These are phyloP conservation scores for Trichoderma endophyticum DNA, from an alignment of 2,329 filamentous ascomycete species.

Conservation along the genomic window DNA sequence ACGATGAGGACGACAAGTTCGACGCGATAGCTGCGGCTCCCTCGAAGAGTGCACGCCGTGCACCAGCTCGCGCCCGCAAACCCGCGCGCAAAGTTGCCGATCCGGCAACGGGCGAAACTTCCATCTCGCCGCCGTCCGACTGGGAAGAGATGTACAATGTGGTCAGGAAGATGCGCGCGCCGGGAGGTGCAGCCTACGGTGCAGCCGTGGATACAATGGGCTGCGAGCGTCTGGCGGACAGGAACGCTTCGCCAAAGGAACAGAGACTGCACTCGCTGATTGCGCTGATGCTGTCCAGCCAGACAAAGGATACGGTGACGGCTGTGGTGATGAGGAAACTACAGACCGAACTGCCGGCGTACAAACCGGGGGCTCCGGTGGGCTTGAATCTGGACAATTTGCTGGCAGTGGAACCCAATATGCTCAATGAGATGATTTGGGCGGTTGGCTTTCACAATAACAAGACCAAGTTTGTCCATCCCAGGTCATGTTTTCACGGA, in stretches of 20 bases:
- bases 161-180: constrained; percentile 71
- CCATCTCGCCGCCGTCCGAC: constrained; percentile 62
- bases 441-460: constrained; percentile 93
- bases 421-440: constrained; percentile 70
- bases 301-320: constrained; percentile 91
- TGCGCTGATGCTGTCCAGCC: constrained; percentile 84
- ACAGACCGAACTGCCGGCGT: constrained; percentile 66
- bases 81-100: constrained; percentile 45
- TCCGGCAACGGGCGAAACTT: constrained; percentile 38
- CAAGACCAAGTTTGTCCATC: constrained; percentile 63
- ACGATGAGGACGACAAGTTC: constrained; percentile 24
- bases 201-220: constrained; percentile 98
- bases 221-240: constrained; percentile 71
- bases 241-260: constrained; percentile 47
- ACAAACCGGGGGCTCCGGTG: constrained; percentile 40
- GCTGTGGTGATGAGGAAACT: constrained; percentile 77
- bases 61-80: constrained; percentile 35
- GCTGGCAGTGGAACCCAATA: constrained; percentile 63
- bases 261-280: constrained; percentile 83
- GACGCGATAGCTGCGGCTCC: constrained; percentile 26
- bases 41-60: constrained; percentile 25
- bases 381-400: constrained; percentile 75
- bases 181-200: constrained; percentile 55
- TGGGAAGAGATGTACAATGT: constrained; percentile 81
- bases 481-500: neutral